Evolutionary conservation across 345 rosid genomes (phyloP), one percentile per base, ranked within the genome.

Genomic region (Eucalyptus marginata): DNA sequence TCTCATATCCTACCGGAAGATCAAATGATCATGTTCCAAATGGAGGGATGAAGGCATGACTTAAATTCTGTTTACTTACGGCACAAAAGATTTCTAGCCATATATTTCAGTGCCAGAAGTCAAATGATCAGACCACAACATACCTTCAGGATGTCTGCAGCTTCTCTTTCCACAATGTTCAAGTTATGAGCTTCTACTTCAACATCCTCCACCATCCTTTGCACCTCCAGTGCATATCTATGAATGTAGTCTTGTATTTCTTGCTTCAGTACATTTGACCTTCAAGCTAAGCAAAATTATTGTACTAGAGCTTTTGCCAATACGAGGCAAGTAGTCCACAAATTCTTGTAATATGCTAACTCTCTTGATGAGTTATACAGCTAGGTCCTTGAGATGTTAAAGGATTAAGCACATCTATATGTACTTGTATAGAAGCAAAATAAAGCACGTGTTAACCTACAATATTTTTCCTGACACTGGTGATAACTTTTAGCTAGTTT

Each of bases 131-230:
- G 22, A 18, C n/a, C 43, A 91, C 49, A 17, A 10, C 89, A 87
- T 91, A 94, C 97, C 96, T 92, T 94, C 86, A 94, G 68, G 90
- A 95, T 89, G 89, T 94, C 98, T 10, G 94, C 92, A 46, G 97
- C 99, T 93, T 96, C 97, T 91, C 90, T 95, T 94, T 96, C 97
- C 59, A 95, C 90, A 56, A 89, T 88, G 79, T 92, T 93, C 88
- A 97, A 89, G 85, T 92, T 92, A 56, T 90, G 88, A 56, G 92
- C 91, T 88, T 97, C 99, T 3, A 24, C 86, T 86, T 94, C 92
- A 87, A 96, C 91, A 64, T 90, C 93, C 86, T 94, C 96, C 29
- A 86, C 71, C 94, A 94, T 91, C 91, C 90, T 91, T 92, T 91
- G 93, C 56, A 94, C 96, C 94, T 96, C 97, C 56, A 92, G 64